Evolutionary conservation across 2,329 filamentous ascomycete genomes (phyloP).

Genomic region (Aureobasidium sp.): DNA sequence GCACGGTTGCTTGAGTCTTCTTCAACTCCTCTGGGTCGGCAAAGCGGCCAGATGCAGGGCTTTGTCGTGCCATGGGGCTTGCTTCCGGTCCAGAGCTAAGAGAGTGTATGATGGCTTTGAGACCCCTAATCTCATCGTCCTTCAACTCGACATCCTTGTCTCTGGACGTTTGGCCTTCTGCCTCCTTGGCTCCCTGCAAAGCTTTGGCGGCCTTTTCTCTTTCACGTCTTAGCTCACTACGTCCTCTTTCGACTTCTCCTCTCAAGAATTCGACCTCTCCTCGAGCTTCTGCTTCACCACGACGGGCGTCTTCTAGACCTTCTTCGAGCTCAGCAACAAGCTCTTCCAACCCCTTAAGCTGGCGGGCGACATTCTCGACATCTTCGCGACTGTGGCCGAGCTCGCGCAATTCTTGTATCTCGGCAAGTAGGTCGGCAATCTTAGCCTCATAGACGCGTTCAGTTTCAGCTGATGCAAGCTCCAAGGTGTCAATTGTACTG

Average conservation of each 20-base stretch:
- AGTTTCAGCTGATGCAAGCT: conserved; percentile 91
- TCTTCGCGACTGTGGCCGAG: conserved; percentile 77
- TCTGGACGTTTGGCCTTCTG: conserved; percentile 27
- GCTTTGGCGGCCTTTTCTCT: conserved; percentile 69
- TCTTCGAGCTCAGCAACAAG: conserved; percentile 95
- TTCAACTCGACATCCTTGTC: conserved; percentile 83
- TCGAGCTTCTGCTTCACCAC: conserved; percentile 90
- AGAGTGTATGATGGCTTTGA: conserved; percentile 97
- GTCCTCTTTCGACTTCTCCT: conserved; percentile 87
- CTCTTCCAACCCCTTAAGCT: conserved; percentile 92
- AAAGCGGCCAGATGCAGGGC: conserved; percentile 4
- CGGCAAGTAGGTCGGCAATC: conserved; percentile 76
- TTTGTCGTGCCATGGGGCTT: conserved; percentile 21
- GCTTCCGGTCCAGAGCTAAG: conserved; percentile 64
- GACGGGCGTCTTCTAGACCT: conserved; percentile 85
- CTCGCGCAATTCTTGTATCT: conserved; percentile 66
- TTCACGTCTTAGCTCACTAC: conserved; percentile 80
- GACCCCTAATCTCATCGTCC: conserved; percentile 91
- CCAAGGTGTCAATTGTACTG: conserved; percentile 92
- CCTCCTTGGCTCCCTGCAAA: conserved; percentile 44
- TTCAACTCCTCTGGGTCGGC: conserved; percentile 41
- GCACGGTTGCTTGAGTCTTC: conserved; percentile 53
- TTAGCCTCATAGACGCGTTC: conserved; percentile 92
- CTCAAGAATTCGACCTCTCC: conserved; percentile 93
- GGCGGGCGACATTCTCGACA: conserved; percentile 81